Evolutionary conservation across 2,329 filamentous ascomycete genomes (phyloP), one percentile per base, ranked within the genome.

Genomic region (Lachnellula hyalina): DNA sequence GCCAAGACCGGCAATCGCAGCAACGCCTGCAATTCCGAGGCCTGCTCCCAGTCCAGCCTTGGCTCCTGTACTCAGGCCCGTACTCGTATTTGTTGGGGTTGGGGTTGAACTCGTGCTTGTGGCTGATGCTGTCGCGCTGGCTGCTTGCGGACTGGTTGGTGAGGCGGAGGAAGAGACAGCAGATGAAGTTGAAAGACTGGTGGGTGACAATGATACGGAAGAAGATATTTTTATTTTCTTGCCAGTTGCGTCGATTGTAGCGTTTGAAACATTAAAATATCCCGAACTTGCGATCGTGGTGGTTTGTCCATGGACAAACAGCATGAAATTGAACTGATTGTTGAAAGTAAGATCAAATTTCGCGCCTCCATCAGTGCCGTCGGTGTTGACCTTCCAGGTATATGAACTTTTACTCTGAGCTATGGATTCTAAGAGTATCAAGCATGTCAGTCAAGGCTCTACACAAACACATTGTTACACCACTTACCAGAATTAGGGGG

Each of bases 251-350:
- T 55, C 36, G 42, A 55, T 42, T 11, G 53, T 55, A 11, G 53
- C 17, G 21, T 47, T 51, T n/a, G 48, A 40, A 12, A 55, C 47
- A 25, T 55, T 55, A 28, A 55, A 55, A 25, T 15, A 52, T 14
- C 21, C 38, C 14, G 48, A 41, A 17, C 5, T 6, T 15, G 53
- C 34, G 25, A 47, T 5, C 3, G 21, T 5, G 3, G 40, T 11
- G 19, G 53, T 51, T 9, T 17, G 5, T 19, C 40, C 34, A 12
- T 15, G 21, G n/a, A n/a, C 25, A 34, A 51, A 55, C 32, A 51
- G 19, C 12, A 51, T 47, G 19, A 51, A 55, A 44, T 55, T 51
- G 42, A 55, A 55, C 6, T 28, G 14, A 28, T 51, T 55, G 48
- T 34, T 48, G 21, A 48, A 44, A 5, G 44, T 17, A 19, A 55